Conservation (phyloP, 106 monocot species). For the Apostasia shenzhenica region DNA sequence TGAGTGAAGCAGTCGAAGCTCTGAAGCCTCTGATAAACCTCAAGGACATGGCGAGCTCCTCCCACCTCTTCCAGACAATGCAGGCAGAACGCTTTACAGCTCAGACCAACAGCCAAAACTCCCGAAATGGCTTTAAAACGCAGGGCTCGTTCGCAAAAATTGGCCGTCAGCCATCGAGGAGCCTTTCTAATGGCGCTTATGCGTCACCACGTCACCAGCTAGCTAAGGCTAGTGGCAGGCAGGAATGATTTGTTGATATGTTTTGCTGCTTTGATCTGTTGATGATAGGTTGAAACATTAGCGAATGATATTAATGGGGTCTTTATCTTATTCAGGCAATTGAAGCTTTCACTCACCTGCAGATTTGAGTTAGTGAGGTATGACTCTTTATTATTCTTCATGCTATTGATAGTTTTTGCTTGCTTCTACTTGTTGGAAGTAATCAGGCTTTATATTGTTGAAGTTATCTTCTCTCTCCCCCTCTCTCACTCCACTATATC, state of each 20-base stretch:
- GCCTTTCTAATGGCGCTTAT: constrained; percentile 42
- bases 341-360: too few species aligned
- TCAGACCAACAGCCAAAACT: constrained; percentile 7
- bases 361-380: too few species aligned
- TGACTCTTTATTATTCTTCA: too few species aligned
- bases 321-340: too few species aligned
- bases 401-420: too few species aligned
- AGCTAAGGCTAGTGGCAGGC: constrained; percentile 23
- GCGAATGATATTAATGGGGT: too few species aligned
- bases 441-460: too few species aligned
- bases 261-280: background rate
- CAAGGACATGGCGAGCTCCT: constrained; percentile 78
- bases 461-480: too few species aligned
- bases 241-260: background rate
- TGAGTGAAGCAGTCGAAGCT: constrained; percentile 79
- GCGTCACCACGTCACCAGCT: constrained; percentile 51
- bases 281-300: too few species aligned
- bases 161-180: constrained; percentile 43
- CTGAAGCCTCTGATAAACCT: constrained; percentile 65
- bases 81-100: constrained; percentile 40
- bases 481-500: too few species aligned
- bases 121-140: constrained; percentile 31
- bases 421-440: too few species aligned
- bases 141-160: constrained; percentile 33
- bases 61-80: constrained; percentile 61